phyloP scores from a whole-genome alignment of 352 stramenopile species.

The Globisporangium orthogonon region DNA sequence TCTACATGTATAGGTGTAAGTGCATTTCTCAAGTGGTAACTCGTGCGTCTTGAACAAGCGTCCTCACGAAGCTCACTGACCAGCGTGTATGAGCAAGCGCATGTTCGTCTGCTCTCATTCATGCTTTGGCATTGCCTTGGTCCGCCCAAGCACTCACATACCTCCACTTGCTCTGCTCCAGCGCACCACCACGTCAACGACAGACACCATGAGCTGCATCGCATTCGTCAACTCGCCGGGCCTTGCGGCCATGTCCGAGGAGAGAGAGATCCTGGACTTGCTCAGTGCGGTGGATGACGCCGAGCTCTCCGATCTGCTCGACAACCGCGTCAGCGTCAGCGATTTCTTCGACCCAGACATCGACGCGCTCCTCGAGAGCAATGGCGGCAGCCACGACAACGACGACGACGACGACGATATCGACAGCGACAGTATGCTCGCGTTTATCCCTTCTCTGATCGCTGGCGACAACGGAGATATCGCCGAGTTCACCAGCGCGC shows the following conservation, averaged over 20 bases:
- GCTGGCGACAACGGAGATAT: background rate
- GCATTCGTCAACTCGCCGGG: background rate
- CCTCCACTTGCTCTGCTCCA: background rate
- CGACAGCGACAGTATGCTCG: background rate
- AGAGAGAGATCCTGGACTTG: slow-evolving; percentile 19
- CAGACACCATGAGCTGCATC: background rate
- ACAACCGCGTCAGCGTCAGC: background rate
- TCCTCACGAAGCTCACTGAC: background rate
- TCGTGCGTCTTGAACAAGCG: background rate
- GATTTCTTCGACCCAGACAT: slow-evolving; percentile 1
- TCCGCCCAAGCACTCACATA: background rate
- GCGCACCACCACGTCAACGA: background rate
- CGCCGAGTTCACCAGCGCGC: background rate
- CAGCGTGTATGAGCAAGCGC: background rate
- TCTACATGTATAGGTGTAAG: background rate
- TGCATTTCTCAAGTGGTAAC: background rate
- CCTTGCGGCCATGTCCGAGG: background rate
- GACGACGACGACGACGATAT: background rate
- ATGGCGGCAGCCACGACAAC: background rate
- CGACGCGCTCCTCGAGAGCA: slow-evolving; percentile 1
- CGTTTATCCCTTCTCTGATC: background rate
- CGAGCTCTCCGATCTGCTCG: slow-evolving; percentile 3
- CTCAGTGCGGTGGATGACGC: slow-evolving; percentile 7
- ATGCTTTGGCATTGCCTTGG: background rate
- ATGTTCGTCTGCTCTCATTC: background rate